Conservation (phyloP, 2,329 filamentous ascomycete species). For the Teratosphaeria destructans region DNA sequence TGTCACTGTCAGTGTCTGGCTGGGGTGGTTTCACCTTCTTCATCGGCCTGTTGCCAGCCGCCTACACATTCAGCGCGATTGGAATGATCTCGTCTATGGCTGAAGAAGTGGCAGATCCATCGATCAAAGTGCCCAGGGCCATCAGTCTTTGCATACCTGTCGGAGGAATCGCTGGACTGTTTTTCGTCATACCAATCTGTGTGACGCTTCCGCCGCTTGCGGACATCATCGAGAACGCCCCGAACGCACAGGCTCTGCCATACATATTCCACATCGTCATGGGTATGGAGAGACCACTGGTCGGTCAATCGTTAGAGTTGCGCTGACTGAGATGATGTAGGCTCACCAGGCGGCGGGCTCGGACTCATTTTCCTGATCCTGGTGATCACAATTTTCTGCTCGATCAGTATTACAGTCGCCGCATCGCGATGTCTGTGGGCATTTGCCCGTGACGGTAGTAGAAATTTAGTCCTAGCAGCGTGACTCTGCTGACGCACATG, state of each 20-base stretch:
- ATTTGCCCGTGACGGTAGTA: constrained; percentile 29
- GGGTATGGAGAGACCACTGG: constrained; percentile 17
- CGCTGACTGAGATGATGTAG: background rate
- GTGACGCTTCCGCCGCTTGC: constrained; percentile 38
- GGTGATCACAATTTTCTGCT: constrained; percentile 43
- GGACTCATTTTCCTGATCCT: constrained; percentile 42
- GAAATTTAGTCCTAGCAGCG: background rate
- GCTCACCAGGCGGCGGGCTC: constrained; percentile 36
- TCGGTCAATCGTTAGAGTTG: background rate
- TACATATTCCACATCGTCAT: constrained; percentile 43
- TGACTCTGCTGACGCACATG: background rate
- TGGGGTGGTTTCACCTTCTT: constrained; percentile 53
- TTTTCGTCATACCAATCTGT: constrained; percentile 48
- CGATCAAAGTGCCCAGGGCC: constrained; percentile 43
- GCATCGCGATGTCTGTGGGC: constrained; percentile 40
- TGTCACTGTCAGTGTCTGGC: constrained; percentile 36
- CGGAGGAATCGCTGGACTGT: constrained; percentile 43
- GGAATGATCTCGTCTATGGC: constrained; percentile 56
- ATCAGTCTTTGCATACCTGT: constrained; percentile 44
- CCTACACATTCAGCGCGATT: constrained; percentile 35
- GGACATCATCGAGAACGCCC: constrained; percentile 34
- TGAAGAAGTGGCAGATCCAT: constrained; percentile 47
- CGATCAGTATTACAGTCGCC: constrained; percentile 43
- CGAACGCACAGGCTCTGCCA: constrained; percentile 36
- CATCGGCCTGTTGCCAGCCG: constrained; percentile 47